Percentiles rank a stretch among this genome's conserved stretches.
Conservation (phyloP, 78 protist species). For the Chrysochromulina tobinii region DNA sequence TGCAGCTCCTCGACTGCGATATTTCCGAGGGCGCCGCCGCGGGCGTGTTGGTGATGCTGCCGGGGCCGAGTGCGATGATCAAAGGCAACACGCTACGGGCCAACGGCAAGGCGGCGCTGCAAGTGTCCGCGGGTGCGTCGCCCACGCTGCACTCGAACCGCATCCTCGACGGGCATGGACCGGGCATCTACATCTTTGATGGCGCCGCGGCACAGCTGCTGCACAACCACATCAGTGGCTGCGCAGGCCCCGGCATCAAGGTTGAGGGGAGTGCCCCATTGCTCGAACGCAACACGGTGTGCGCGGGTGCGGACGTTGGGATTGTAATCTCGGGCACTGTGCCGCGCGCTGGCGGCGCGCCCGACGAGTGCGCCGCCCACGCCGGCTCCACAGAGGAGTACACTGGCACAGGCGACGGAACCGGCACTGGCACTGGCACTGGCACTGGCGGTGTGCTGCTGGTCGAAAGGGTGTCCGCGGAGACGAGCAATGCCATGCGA, state of each 20-base stretch:
- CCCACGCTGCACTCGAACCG: not conserved
- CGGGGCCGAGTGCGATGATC: not conserved
- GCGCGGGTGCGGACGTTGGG: no score
- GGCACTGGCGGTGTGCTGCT: no score
- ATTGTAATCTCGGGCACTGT: no score
- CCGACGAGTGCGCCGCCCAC: no score
- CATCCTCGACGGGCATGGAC: conserved; percentile 7
- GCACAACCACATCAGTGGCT: not conserved
- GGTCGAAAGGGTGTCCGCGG: no score
- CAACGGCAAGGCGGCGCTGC: not conserved
- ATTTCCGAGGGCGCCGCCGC: not conserved
- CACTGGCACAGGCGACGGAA: no score
- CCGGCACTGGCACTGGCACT: no score
- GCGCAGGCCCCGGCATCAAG: not conserved
- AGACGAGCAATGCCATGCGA: no score
- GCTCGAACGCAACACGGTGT: not conserved
- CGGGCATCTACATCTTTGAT: conserved; percentile 31
- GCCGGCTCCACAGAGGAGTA: no score
- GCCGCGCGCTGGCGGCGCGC: no score
- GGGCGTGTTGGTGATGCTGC: not conserved
- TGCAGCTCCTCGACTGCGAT: not conserved
- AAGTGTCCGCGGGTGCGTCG: not conserved
- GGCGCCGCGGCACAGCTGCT: not conserved
- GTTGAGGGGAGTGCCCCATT: not conserved
- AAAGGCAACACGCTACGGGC: not conserved